Evolutionary conservation across 768 basidiomycete genomes (phyloP).

Genomic region (Tephrocybe sp.): DNA sequence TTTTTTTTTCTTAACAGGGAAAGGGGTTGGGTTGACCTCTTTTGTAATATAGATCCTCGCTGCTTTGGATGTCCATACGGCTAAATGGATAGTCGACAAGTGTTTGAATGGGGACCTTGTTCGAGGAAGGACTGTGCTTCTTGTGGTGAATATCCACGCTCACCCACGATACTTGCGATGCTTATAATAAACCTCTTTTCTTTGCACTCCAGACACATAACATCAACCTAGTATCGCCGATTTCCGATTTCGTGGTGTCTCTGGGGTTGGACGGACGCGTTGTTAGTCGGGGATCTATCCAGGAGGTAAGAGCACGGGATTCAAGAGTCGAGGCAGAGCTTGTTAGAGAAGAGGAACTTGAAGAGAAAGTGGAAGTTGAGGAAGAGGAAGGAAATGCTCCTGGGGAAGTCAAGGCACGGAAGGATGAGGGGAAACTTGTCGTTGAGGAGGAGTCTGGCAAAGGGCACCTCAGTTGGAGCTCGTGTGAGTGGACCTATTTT

Average conservation of each 20-base stretch:
- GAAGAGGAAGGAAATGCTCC: too few relatives aligned
- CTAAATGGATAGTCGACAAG: slow-evolving; percentile 75
- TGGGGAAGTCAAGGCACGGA: slow-evolving; percentile 15
- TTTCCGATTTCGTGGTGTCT: slow-evolving; percentile 58
- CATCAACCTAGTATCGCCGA: slow-evolving; percentile 47
- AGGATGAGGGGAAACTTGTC: slow-evolving; percentile 54
- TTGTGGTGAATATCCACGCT: slow-evolving; percentile 54
- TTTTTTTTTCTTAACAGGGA: slow-evolving; percentile 34
- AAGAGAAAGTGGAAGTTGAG: slow-evolving; percentile 25
- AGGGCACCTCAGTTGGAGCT: slow-evolving; percentile 56
- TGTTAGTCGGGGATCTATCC: slow-evolving; percentile 47
- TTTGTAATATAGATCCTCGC: slow-evolving; percentile 1
- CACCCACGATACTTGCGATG: background rate
- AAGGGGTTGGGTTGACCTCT: background rate
- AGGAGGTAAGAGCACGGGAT: slow-evolving; percentile 45
- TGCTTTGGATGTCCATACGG: slow-evolving; percentile 57
- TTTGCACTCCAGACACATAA: slow-evolving; percentile 50
- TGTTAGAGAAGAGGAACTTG: slow-evolving; percentile 26
- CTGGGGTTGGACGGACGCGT: slow-evolving; percentile 54
- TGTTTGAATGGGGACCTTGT: slow-evolving; percentile 80
- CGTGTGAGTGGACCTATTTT: slow-evolving; percentile 25
- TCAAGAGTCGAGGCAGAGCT: slow-evolving; percentile 22
- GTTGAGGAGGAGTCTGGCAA: slow-evolving; percentile 61
- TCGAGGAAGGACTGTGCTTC: slow-evolving; percentile 71
- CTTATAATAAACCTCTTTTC: background rate